Evolutionary conservation across 257 asterid species (phyloP).

Genomic region (Pogostemon cablin): DNA sequence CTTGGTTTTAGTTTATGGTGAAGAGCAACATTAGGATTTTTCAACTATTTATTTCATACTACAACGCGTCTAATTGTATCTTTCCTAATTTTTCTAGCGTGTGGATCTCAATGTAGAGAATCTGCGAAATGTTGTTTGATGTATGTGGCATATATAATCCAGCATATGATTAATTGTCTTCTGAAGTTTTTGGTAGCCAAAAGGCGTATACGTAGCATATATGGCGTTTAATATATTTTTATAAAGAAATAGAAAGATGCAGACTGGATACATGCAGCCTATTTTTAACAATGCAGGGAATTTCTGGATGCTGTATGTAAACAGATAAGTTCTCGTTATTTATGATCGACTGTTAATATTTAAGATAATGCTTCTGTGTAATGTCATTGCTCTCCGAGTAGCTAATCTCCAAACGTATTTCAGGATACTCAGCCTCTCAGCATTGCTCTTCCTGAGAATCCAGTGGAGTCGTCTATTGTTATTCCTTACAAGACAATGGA

Average conservation of each 20-base stretch:
- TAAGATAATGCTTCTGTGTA: neutral
- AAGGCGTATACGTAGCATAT: neutral
- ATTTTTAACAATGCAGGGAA: neutral
- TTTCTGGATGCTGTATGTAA: neutral
- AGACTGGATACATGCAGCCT: neutral
- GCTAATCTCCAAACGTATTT: conserved; percentile 10
- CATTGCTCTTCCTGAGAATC: conserved; percentile 56
- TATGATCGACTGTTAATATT: neutral
- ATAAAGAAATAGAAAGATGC: neutral
- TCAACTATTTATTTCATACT: neutral
- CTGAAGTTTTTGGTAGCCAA: neutral
- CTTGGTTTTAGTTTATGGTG: neutral
- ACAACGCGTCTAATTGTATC: neutral
- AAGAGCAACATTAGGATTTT: neutral
- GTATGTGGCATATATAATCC: neutral
- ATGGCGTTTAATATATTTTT: neutral
- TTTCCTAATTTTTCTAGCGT: neutral
- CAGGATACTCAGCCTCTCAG: conserved; percentile 54
- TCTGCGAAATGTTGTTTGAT: neutral
- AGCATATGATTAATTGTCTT: neutral
- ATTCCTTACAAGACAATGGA: conserved; percentile 53
- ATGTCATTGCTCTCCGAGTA: neutral
- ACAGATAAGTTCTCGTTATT: neutral
- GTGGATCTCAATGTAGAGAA: conserved; percentile 1
- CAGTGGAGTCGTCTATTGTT: conserved; percentile 38